These are phyloP conservation scores for Mallotus japonicus DNA, from an alignment of 441 rosid species.

Conservation along the genomic window DNA sequence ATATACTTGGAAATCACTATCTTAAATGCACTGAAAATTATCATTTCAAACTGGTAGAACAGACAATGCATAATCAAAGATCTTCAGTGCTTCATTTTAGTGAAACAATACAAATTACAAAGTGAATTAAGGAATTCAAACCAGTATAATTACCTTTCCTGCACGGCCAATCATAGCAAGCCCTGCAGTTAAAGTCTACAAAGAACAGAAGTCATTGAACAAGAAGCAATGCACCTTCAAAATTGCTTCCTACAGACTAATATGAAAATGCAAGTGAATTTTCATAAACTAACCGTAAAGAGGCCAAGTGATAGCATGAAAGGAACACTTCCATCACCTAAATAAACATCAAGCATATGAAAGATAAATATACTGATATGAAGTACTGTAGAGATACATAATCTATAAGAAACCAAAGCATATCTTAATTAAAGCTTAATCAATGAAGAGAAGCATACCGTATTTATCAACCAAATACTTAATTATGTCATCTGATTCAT, in stretches of 20 bases:
- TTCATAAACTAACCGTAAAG: conserved; percentile 55
- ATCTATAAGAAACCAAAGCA: not conserved
- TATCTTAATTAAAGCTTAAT: not conserved
- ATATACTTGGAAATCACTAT: not conserved
- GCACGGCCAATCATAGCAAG: conserved; percentile 80
- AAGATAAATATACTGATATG: not conserved
- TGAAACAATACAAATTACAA: too few relatives aligned
- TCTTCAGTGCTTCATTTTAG: not conserved
- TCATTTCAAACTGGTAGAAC: not conserved
- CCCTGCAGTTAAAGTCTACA: conserved; percentile 87
- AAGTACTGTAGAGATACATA: not conserved
- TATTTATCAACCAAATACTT: conserved; percentile 78
- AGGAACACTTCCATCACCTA: conserved; percentile 90
- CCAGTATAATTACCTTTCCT: conserved; percentile 61
- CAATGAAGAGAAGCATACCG: conserved; percentile 43
- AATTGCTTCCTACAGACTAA: conserved; percentile 7
- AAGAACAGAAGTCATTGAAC: conserved; percentile 13
- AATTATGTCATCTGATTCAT: conserved; percentile 90
- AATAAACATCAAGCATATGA: conserved; percentile 26
- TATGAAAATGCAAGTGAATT: conserved; percentile 14
- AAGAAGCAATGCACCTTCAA: conserved; percentile 12
- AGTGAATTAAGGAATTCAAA: not conserved
- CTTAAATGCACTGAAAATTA: not conserved
- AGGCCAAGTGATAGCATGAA: conserved; percentile 67
- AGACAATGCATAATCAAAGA: not conserved